phyloP scores from a whole-genome alignment of 2,329 filamentous ascomycete species.

The Boeremia exigua region DNA sequence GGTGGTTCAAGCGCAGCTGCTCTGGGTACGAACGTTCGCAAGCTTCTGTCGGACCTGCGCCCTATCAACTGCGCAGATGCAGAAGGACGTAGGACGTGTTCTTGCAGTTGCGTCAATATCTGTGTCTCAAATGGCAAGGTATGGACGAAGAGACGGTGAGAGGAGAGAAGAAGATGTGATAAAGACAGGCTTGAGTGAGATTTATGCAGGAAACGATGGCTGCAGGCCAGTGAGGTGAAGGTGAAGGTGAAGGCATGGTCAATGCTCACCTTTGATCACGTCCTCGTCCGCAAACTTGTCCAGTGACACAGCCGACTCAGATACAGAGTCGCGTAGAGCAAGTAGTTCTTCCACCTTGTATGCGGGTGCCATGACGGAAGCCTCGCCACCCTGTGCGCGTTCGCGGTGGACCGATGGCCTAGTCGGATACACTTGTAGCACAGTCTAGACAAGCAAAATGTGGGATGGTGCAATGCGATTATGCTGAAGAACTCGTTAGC shows the following conservation, averaged over 20 bases:
- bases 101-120: constrained; percentile 28
- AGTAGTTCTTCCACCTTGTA: constrained; percentile 52
- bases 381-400: constrained; percentile 4
- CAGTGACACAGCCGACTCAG: constrained; percentile 51
- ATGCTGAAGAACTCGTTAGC: constrained; percentile 29
- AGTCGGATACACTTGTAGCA: too few species aligned
- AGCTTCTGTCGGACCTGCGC: constrained; percentile 32
- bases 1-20: constrained; percentile 23
- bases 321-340: constrained; percentile 49
- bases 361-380: constrained; percentile 38
- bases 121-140: background rate
- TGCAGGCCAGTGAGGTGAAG: background rate
- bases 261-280: constrained; percentile 49
- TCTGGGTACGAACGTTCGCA: constrained; percentile 30
- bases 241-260: constrained; percentile 22
- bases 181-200: background rate
- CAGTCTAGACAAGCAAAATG: constrained; percentile 21
- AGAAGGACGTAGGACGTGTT: constrained; percentile 51
- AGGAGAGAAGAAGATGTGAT: background rate
- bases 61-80: constrained; percentile 43
- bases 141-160: background rate
- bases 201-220: too few species aligned
- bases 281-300: constrained; percentile 52
- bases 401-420: background rate
- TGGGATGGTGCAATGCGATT: constrained; percentile 50